These are phyloP conservation scores for Vitis hybrid DNA, from an alignment of 177 flowering plant species.

Conservation along the genomic window DNA sequence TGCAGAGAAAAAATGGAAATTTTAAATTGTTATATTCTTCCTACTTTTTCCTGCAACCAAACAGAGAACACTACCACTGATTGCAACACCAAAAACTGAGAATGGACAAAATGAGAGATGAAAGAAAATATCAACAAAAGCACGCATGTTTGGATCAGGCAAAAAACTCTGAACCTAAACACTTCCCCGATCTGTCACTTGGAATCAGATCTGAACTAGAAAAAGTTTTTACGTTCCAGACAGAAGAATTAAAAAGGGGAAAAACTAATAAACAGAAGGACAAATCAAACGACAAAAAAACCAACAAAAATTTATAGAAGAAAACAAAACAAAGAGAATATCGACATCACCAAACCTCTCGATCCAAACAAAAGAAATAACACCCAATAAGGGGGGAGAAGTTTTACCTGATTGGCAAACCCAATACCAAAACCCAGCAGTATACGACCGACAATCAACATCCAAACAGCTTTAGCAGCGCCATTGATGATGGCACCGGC, in stretches of 20 bases:
- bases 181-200: not conserved
- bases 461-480: slow-evolving; percentile 50
- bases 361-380: not conserved
- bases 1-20: slow-evolving; percentile 5
- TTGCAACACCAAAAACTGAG: not conserved
- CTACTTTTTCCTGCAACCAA: slow-evolving; percentile 16
- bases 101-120: not conserved
- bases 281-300: slow-evolving; percentile 5
- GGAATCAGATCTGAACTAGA: slow-evolving; percentile 10
- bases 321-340: not conserved
- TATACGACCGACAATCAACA: slow-evolving; percentile 78
- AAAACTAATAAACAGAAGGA: not conserved
- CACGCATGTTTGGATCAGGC: no score
- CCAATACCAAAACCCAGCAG: slow-evolving; percentile 81
- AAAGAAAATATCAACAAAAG: not conserved
- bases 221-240: no score
- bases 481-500: slow-evolving; percentile 68
- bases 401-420: slow-evolving; percentile 70
- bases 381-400: not conserved
- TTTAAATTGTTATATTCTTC: not conserved
- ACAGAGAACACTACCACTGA: not conserved
- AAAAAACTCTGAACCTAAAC: not conserved
- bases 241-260: not conserved
- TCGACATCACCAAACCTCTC: not conserved
- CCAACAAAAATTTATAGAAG: not conserved